Base-by-base conservation (phyloP, 257 asterid genomes). In the Cruciata laevipes region DNA sequence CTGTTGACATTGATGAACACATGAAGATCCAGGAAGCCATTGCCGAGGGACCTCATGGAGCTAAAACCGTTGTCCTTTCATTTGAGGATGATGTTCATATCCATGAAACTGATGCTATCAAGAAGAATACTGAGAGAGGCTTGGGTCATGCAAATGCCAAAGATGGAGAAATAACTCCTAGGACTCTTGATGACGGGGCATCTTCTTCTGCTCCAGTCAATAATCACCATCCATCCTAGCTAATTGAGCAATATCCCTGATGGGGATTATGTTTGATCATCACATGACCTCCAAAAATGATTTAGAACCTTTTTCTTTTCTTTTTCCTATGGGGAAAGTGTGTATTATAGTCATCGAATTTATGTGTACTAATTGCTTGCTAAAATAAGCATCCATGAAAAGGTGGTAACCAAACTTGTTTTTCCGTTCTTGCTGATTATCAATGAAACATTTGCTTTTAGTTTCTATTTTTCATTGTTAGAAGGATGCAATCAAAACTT, bases 21-120 rank as follows among this genome's bases (percentile, higher is more conserved):
- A 56, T 74, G 68, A 80, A 59, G 73, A 31, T 80, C 7, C 56
- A 76, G 67, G 77, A 80, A 67, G 77, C 75, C 23, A 71, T 76
- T 20, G 75, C 62, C 18, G 38, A 65, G 51, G 82, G 77, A 12
- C 77, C 82, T 55, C 80, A 80, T 74, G 82, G 82, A 30, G 40
- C 65, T n/a, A 47, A 76, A 53, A 68, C 52, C 3, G 69, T 77
- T 10, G 33, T 68, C 52, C 73, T 76, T 6, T 74, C 84, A 0
- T 24, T 80, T 3, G 77, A 77, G 49, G 82, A 80, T 58, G 84
- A 76, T 71, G 74, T 80, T 5, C 81, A 64, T 37, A 53, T 25
- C 52, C 3, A 70, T 10, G 77, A 74, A 44, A 65, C 38, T 20
- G 62, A 76, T n/a, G 65, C 52, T 35, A 59, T 57, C 62, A 57